These are phyloP conservation scores for Termitomyces sp. DNA, from an alignment of 1,284 basidiomycete species.

Conservation along the genomic window DNA sequence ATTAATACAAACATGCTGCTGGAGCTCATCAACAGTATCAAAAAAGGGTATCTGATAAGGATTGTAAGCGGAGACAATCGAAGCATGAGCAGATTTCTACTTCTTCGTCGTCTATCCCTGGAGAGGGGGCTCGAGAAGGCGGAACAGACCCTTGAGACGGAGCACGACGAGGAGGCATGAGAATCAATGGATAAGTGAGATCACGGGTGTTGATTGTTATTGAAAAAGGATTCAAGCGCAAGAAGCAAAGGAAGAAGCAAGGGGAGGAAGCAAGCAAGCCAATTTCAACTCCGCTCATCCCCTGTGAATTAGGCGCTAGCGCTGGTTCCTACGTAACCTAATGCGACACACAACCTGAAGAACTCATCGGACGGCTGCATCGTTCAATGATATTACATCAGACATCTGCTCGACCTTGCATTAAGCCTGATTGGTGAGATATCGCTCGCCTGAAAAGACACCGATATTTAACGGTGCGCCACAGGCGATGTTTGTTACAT, in stretches of 20 bases:
- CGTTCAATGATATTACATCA: too few species aligned
- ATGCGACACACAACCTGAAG: not conserved
- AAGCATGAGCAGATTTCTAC: slow-evolving; percentile 27
- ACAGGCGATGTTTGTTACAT: not conserved
- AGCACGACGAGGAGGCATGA: slow-evolving; percentile 46
- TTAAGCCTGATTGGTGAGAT: not conserved
- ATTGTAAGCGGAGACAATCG: not conserved
- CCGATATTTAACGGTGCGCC: not conserved
- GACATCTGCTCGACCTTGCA: not conserved
- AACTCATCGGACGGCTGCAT: not conserved
- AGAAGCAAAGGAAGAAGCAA: not conserved
- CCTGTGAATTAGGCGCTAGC: not conserved
- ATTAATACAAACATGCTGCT: slow-evolving; percentile 63
- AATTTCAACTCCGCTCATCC: slow-evolving; percentile 1
- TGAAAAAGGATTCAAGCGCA: not conserved
- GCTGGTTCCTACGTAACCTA: not conserved
- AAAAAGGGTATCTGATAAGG: slow-evolving; percentile 51
- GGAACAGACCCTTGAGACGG: slow-evolving; percentile 36
- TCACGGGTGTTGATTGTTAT: not conserved
- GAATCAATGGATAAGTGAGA: not conserved
- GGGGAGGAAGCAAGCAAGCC: not conserved
- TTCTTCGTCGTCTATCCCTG: slow-evolving; percentile 31
- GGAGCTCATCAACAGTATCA: slow-evolving; percentile 83
- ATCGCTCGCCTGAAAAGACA: not conserved
- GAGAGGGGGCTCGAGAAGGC: slow-evolving; percentile 36